Conservation (phyloP, 345 rosid genomes). For the Orychophragmus violaceus region DNA sequence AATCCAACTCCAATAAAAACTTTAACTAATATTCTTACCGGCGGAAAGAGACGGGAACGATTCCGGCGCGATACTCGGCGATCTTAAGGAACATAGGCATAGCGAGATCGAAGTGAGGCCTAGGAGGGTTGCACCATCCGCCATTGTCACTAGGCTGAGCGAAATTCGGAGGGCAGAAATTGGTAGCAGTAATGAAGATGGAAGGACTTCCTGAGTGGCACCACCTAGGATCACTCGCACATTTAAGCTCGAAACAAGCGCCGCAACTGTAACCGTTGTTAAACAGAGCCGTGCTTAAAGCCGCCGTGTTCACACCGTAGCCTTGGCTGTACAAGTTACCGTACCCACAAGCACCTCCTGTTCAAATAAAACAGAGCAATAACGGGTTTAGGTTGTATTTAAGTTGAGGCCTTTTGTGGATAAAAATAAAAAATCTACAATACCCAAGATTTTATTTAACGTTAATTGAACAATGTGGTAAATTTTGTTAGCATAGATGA, state of each 20-base stretch:
- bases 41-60: slow-evolving; percentile 70
- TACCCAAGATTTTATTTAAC: not conserved
- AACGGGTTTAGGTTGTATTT: not conserved
- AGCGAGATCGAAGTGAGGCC: slow-evolving; percentile 64
- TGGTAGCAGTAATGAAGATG: slow-evolving; percentile 56
- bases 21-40: slow-evolving; percentile 34
- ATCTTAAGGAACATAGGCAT: slow-evolving; percentile 76
- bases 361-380: not conserved
- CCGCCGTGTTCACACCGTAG: slow-evolving; percentile 71
- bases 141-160: slow-evolving; percentile 59
- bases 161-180: slow-evolving; percentile 56
- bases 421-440: not conserved
- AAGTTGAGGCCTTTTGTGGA: not conserved
- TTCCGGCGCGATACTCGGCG: slow-evolving; percentile 70
- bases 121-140: slow-evolving; percentile 83
- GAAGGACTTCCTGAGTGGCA: slow-evolving; percentile 60
- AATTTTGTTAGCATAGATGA: not conserved
- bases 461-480: slow-evolving; percentile 14
- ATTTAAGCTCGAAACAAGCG: slow-evolving; percentile 66
- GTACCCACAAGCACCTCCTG: slow-evolving; percentile 76
- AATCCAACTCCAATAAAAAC: not conserved
- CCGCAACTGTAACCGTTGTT: slow-evolving; percentile 68
- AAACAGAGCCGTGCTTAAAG: slow-evolving; percentile 66
- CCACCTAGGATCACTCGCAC: slow-evolving; percentile 50
- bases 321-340: slow-evolving; percentile 75